These are phyloP conservation scores for Zelopaecilomyces penicillatus DNA, from an alignment of 2,329 filamentous ascomycete species.

Conservation along the genomic window DNA sequence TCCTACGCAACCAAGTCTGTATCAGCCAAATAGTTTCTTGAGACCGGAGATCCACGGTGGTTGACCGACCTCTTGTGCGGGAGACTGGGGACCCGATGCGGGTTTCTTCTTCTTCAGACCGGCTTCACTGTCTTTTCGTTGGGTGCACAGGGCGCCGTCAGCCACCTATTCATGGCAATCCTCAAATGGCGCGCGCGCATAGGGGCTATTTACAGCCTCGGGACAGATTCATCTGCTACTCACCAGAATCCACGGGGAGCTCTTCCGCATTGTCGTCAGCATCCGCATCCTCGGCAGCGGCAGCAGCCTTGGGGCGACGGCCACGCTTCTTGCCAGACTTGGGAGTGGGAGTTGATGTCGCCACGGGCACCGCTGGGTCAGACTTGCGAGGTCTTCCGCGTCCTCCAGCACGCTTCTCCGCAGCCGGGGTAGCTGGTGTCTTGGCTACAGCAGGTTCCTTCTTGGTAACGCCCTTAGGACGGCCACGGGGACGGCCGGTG, in stretches of 20 bases:
- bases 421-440: constrained; percentile 10
- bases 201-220: too few species aligned
- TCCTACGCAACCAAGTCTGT: constrained; percentile 8
- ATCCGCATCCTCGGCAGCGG: constrained; percentile 14
- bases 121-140: too few species aligned
- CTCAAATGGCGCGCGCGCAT: too few species aligned
- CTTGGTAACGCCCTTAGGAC: constrained; percentile 34
- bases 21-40: constrained; percentile 21
- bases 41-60: constrained; percentile 14
- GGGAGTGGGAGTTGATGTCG: constrained; percentile 12
- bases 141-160: too few species aligned
- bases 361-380: constrained; percentile 8
- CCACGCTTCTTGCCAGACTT: constrained; percentile 9
- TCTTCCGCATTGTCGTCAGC: constrained; percentile 12
- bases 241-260: constrained; percentile 7
- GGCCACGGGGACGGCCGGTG: constrained; percentile 39
- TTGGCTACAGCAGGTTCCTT: constrained; percentile 15
- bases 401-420: constrained; percentile 9
- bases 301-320: constrained; percentile 16
- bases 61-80: constrained; percentile 20
- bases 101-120: neutral
- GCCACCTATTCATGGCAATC: too few species aligned
- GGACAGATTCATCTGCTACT: neutral
- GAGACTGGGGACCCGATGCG: constrained; percentile 7
- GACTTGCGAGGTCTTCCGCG: constrained; percentile 25